Evolutionary conservation across 345 rosid species (phyloP).

Genomic region (Salix suchowensis): DNA sequence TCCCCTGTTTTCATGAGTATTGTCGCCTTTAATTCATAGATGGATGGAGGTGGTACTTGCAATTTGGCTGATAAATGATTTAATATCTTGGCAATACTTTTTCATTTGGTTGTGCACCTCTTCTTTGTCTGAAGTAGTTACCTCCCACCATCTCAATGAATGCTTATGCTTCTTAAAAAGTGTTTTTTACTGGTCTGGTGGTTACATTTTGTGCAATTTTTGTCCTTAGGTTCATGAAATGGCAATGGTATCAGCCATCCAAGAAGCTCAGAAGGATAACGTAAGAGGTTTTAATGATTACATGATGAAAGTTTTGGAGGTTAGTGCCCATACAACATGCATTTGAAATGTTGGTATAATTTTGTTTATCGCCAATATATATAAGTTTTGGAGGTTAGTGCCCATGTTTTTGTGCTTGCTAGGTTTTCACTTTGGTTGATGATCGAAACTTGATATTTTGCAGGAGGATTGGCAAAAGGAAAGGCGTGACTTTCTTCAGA

Average conservation of each 20-base stretch:
- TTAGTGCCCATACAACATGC: constrained; percentile 24
- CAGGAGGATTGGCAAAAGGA: constrained; percentile 97
- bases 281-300: constrained; percentile 86
- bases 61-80: neutral
- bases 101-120: constrained; percentile 5
- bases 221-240: constrained; percentile 81
- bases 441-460: constrained; percentile 14
- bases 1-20: neutral
- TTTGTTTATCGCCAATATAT: neutral
- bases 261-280: constrained; percentile 95
- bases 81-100: neutral
- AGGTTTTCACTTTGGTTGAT: constrained; percentile 13
- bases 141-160: neutral
- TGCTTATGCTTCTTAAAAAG: neutral
- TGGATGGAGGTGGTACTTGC: neutral
- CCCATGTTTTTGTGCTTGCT: neutral
- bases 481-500: constrained; percentile 90
- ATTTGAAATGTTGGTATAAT: neutral
- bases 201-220: neutral
- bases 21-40: neutral
- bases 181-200: neutral
- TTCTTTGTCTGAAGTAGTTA: neutral
- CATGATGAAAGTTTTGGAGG: constrained; percentile 95
- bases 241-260: constrained; percentile 95
- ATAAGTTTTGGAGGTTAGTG: neutral